Conservation (phyloP, 75 land plant genomes). For the Adiantum capillusveneris region DNA sequence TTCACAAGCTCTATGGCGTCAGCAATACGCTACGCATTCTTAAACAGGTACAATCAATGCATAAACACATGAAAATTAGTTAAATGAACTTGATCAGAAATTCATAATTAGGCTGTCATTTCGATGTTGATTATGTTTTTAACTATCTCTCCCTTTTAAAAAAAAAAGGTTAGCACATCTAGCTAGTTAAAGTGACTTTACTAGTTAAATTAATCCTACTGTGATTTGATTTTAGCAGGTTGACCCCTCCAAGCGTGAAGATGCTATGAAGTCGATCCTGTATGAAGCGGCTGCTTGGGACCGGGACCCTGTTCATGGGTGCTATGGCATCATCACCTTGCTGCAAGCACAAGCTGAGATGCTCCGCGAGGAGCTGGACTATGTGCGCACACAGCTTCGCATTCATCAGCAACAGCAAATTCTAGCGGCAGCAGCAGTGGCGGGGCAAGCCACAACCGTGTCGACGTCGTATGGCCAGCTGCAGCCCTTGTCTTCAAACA, state of each 20-base stretch:
- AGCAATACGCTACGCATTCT: conserved; percentile 50
- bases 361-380: conserved; percentile 26
- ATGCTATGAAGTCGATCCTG: conserved; percentile 48
- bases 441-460: background rate
- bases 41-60: conserved; percentile 3
- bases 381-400: conserved; percentile 11
- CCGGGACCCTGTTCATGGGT: conserved; percentile 54
- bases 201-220: no score
- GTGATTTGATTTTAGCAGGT: no score
- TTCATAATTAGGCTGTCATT: no score
- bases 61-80: no score
- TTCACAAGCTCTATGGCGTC: conserved; percentile 58
- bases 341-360: conserved; percentile 26
- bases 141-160: no score
- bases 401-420: background rate
- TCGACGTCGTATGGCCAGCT: background rate
- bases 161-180: no score
- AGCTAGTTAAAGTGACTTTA: no score
- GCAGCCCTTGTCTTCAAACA: background rate
- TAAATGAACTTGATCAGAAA: no score
- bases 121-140: no score
- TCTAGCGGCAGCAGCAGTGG: no score
- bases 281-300: conserved; percentile 47
- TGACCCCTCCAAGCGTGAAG: conserved; percentile 15
- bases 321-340: conserved; percentile 28